Percentiles rank a stretch among this genome's conserved stretches.
Evolutionary conservation across 106 monocot genomes (phyloP).

Genomic region (Platanthera guangdongensis): DNA sequence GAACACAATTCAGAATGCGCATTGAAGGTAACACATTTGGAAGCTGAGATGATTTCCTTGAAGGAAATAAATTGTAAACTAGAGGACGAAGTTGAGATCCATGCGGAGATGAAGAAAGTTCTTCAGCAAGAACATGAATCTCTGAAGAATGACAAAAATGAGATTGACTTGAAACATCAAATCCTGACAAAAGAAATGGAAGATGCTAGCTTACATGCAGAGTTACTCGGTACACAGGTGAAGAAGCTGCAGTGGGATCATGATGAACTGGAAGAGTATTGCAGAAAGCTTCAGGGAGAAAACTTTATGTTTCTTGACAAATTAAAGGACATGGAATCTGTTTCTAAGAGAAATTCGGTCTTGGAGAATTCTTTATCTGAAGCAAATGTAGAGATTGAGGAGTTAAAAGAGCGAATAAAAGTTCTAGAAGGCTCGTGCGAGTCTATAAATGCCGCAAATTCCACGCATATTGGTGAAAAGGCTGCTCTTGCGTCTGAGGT

Average conservation of each 20-base stretch:
- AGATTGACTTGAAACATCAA: slow-evolving; percentile 30
- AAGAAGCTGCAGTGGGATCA: slow-evolving; percentile 39
- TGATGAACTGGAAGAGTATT: slow-evolving; percentile 34
- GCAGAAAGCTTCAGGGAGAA: slow-evolving; percentile 38
- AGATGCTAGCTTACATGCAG: slow-evolving; percentile 18
- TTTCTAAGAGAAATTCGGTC: slow-evolving; percentile 15
- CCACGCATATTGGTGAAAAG: slow-evolving; percentile 27
- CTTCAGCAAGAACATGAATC: slow-evolving; percentile 30
- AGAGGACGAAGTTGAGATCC: slow-evolving; percentile 26
- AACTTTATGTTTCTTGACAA: slow-evolving; percentile 25
- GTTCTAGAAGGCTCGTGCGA: slow-evolving; percentile 18
- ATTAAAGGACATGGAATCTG: slow-evolving; percentile 23
- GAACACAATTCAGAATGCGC: slow-evolving; percentile 27
- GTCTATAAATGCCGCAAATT: slow-evolving; percentile 16
- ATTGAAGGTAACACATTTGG: slow-evolving; percentile 18
- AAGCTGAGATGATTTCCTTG: slow-evolving; percentile 24
- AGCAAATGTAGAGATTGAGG: slow-evolving; percentile 35
- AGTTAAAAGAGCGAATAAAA: slow-evolving; percentile 21
- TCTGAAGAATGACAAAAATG: slow-evolving; percentile 26
- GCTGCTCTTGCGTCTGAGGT: slow-evolving; percentile 19
- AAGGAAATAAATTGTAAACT: slow-evolving; percentile 23
- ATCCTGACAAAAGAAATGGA: slow-evolving; percentile 33
- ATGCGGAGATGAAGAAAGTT: slow-evolving; percentile 24
- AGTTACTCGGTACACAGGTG: slow-evolving; percentile 38
- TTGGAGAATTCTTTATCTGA: slow-evolving; percentile 39